Conservation (phyloP, 768 basidiomycete species). For the Rossbeevera mucosa region DNA sequence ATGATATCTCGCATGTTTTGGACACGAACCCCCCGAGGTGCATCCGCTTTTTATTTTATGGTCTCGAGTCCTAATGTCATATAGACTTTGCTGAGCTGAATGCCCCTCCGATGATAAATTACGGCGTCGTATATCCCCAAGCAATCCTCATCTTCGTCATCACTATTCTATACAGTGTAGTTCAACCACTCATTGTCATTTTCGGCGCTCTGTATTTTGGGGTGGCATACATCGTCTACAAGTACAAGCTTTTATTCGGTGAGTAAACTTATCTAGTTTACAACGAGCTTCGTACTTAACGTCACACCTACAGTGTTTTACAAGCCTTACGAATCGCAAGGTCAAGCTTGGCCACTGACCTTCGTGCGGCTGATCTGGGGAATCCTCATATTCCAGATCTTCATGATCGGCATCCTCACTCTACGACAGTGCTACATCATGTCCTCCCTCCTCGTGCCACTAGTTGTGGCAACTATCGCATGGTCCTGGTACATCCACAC, state of each 20-base stretch:
- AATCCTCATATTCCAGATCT: slow-evolving; percentile 86
- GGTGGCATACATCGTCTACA: slow-evolving; percentile 93
- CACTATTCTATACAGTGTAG: slow-evolving; percentile 91
- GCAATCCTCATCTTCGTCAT: slow-evolving; percentile 95
- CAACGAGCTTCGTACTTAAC: background rate
- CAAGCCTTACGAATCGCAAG: slow-evolving; percentile 96
- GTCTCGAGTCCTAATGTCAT: background rate
- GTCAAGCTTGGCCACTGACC: slow-evolving; percentile 97
- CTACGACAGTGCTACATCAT: slow-evolving; percentile 54
- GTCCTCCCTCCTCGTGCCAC: slow-evolving; percentile 63
- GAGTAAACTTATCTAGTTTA: slow-evolving; percentile 22
- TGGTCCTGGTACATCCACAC: slow-evolving; percentile 80
- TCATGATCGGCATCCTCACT: slow-evolving; percentile 96
- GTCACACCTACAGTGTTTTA: slow-evolving; percentile 72
- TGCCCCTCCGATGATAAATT: slow-evolving; percentile 97
- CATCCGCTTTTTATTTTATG: slow-evolving; percentile 3
- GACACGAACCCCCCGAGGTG: slow-evolving; percentile 89
- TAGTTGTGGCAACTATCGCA: slow-evolving; percentile 66
- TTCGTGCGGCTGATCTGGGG: slow-evolving; percentile 91
- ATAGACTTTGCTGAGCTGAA: slow-evolving; percentile 94
- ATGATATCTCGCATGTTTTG: slow-evolving; percentile 68
- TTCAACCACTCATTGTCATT: slow-evolving; percentile 90
- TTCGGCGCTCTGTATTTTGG: slow-evolving; percentile 97
- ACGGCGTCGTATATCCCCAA: slow-evolving; percentile 95
- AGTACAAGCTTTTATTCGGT: slow-evolving; percentile 97